phyloP scores from a whole-genome alignment of 2,329 filamentous ascomycete genomes.

The Albifimbria verrucaria region DNA sequence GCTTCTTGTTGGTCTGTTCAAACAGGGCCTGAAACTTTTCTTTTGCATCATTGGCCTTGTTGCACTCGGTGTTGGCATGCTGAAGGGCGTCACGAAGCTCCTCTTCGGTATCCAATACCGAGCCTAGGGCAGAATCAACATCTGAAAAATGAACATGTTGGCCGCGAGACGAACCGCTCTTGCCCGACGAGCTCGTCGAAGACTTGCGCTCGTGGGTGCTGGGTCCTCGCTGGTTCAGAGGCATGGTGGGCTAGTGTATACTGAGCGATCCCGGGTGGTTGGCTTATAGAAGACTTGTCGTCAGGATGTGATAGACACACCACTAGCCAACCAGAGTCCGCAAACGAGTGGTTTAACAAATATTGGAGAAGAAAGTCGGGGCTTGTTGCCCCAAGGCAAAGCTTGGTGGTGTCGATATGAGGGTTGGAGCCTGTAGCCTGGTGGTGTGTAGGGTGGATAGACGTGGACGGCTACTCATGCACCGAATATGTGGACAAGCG shows the following conservation, averaged over 20 bases:
- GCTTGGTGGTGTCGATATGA: neutral
- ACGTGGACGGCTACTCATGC: no score
- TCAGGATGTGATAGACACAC: no score
- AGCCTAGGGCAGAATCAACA: constrained; percentile 16
- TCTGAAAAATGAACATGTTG: constrained; percentile 5
- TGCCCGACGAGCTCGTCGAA: neutral
- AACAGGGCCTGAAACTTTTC: constrained; percentile 23
- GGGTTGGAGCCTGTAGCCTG: neutral
- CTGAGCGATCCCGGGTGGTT: no score
- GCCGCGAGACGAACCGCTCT: constrained; percentile 4
- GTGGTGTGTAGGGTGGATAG: neutral
- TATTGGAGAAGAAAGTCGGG: no score
- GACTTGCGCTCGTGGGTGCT: constrained; percentile 22
- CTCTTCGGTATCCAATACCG: constrained; percentile 19
- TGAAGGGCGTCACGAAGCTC: constrained; percentile 23
- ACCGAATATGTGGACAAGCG: no score
- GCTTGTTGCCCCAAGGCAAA: no score
- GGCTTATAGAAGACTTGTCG: neutral
- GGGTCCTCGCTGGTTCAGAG: constrained; percentile 23
- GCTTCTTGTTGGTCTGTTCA: constrained; percentile 25
- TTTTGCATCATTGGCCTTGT: constrained; percentile 22
- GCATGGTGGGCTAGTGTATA: constrained; percentile 13
- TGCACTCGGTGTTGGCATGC: constrained; percentile 23
- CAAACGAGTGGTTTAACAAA: no score
- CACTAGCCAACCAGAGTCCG: no score